Base-by-base conservation (phyloP, 352 stramenopile species). In the Globisporangium perplexum region DNA sequence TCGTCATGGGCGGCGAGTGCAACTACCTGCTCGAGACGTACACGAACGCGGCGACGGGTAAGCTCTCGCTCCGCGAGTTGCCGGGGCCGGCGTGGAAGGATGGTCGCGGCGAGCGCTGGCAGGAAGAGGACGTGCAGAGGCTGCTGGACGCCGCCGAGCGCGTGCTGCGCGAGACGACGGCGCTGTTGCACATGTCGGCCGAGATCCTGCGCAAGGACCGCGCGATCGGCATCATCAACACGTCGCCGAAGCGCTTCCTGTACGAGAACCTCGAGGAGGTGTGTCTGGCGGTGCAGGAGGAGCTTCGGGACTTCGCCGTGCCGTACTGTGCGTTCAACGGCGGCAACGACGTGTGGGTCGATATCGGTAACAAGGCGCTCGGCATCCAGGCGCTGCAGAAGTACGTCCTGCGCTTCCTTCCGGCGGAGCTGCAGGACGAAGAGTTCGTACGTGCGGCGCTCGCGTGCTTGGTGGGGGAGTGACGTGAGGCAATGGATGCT, bases 261-360 rank as follows among this genome's bases (percentile, higher is more conserved):
- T 91, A 93, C 63, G 96, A 98, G 66, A 90, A 93, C 46, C 67
- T 98, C 24, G 96, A 98, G 61, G 96, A 98, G 68, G 87, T 93
- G 22, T 95, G 96, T 20, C 65, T 98, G 20, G 85, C 89, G 11
- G 79, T 96, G 47, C 93, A 98, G 65, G 74, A 93, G 45, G 81
- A 86, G 56, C 65, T 98, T 33, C 66, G 77, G 31, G 66, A 90
- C 56, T 78, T 72, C 17, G 47, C 43, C 1, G 72, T 98, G 22
- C 96, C 96, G 11, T 98, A 96, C 61, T 98, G 94, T 62, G 94
- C 93, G 1, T 98, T 98, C 63, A 98, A 98, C 67, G 96, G 96
- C 26, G 96, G 96, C 15, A 90, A 93, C 38, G 96, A 98, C 65
- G 91, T 95, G 42, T 98, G 90, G 90, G 90, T 98, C 15, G 96